Evolutionary conservation across 306 rosid genomes (phyloP), one percentile per base, ranked within the genome.

Genomic region (Cucurbita moschata): DNA sequence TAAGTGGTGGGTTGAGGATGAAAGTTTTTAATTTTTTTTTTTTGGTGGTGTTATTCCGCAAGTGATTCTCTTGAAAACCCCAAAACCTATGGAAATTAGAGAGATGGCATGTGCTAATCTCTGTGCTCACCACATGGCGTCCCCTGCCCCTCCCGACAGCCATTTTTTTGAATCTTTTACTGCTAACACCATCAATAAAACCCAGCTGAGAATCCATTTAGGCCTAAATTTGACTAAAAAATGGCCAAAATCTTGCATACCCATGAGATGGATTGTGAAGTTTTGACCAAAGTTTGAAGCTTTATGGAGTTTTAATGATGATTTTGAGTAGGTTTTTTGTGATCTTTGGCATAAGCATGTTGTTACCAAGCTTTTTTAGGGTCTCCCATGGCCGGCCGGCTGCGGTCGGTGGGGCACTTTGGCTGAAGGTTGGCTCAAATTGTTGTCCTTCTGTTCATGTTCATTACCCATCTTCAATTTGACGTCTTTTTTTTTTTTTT

Each of bases 51-150:
- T 78, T 80, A 57, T 57, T 75, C 79, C 76, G 81, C 84, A 75
- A 67, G 75, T 82, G 92, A 84, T 86, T 82, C 88, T 78, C 88
- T 82, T 74, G 88, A 60, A 77, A 86, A 80, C 40, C 85, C 47
- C 79, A 68, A 83, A 80, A 81, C 76, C 81, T 51, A 57, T 83
- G 85, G 90, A 82, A 83, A 90, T 74, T 5, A 77, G 88, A 76
- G 88, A 70, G 62, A 68, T 79, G 85, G 88, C 98, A 90, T 87
- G 98, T 88, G 98, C 93, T 75, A 40, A 73, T 79, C 79, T 84
- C 90, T 87, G 83, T 76, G 88, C 83, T 88, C 79, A 83, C 89
- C 96, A 88, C 92, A 90, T 85, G 96, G 77, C 89, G 77, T 74
- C 35, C 35, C 35, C 35, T 8, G 1, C 7, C 50, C 13, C 21